Percentiles rank a stretch among this genome's conserved stretches.
Evolutionary conservation across 2,329 filamentous ascomycete species (phyloP).

Genomic region (Phialocephala subalpina): DNA sequence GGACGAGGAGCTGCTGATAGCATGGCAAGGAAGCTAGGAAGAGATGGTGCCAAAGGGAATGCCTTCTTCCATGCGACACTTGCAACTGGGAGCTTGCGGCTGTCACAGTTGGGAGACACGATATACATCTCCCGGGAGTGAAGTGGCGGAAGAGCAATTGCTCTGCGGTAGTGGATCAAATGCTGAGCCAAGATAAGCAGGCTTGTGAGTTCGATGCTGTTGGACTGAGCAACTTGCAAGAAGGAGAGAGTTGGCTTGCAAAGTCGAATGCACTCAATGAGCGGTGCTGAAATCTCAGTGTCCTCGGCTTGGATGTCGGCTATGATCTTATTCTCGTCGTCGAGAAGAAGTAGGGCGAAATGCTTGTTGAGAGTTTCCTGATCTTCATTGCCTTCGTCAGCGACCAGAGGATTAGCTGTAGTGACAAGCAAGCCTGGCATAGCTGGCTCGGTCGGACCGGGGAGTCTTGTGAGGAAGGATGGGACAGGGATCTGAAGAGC

Average conservation of each 20-base stretch:
- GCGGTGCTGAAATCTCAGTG: slow-evolving; percentile 76
- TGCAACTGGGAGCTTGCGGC: slow-evolving; percentile 73
- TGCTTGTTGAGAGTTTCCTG: slow-evolving; percentile 80
- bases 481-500: slow-evolving; percentile 72
- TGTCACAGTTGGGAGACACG: slow-evolving; percentile 87
- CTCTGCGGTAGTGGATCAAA: slow-evolving; percentile 94
- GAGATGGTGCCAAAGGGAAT: slow-evolving; percentile 83
- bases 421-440: slow-evolving; percentile 86
- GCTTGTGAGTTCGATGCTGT: slow-evolving; percentile 78
- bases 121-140: slow-evolving; percentile 92
- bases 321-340: slow-evolving; percentile 78
- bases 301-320: slow-evolving; percentile 80
- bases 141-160: slow-evolving; percentile 88
- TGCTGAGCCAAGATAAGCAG: slow-evolving; percentile 90
- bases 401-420: slow-evolving; percentile 78
- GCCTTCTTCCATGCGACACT: slow-evolving; percentile 75
- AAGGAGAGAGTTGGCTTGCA: slow-evolving; percentile 75
- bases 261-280: slow-evolving; percentile 83
- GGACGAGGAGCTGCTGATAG: slow-evolving; percentile 82
- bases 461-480: slow-evolving; percentile 75
- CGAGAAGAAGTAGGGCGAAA: slow-evolving; percentile 84
- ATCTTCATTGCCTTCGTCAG: slow-evolving; percentile 73
- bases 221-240: slow-evolving; percentile 73
- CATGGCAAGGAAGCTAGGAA: slow-evolving; percentile 87
- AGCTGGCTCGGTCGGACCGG: slow-evolving; percentile 71